These are phyloP conservation scores for Crinitomyces ghanaensis DNA, from an alignment of 805 yeast species.

Conservation along the genomic window DNA sequence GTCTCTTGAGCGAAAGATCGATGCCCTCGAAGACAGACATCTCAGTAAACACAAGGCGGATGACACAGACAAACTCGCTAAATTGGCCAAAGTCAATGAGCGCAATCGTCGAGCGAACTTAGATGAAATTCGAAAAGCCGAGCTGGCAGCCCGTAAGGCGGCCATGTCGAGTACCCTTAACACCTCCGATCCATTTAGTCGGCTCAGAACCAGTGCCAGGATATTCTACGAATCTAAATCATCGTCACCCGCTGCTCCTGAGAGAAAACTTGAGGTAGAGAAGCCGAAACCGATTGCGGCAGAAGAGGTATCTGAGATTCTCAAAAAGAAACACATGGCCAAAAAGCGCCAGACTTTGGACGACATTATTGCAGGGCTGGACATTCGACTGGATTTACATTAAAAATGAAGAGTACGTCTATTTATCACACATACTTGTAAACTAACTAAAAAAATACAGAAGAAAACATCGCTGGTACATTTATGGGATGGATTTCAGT, in stretches of 20 bases:
- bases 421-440: background rate
- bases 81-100: conserved; percentile 64
- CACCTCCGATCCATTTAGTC: conserved; percentile 68
- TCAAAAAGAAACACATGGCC: conserved; percentile 20
- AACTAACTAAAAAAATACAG: no score
- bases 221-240: conserved; percentile 50
- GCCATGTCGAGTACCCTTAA: conserved; percentile 24
- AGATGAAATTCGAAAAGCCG: conserved; percentile 69
- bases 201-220: conserved; percentile 79
- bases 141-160: conserved; percentile 42
- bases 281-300: conserved; percentile 34
- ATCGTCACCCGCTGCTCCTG: conserved; percentile 29
- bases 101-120: conserved; percentile 78
- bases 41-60: conserved; percentile 6
- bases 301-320: conserved; percentile 25
- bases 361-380: conserved; percentile 28
- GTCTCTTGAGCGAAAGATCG: conserved; percentile 25
- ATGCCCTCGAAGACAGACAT: conserved; percentile 18
- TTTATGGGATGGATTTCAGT: no score
- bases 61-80: conserved; percentile 21
- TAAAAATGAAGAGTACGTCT: background rate
- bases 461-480: no score
- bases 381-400: conserved; percentile 24
- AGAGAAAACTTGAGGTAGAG: conserved; percentile 40
- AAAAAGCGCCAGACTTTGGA: no score